These are phyloP conservation scores for Pythium rhizo-oryzae DNA, from an alignment of 352 stramenopile genomes.

Conservation along the genomic window DNA sequence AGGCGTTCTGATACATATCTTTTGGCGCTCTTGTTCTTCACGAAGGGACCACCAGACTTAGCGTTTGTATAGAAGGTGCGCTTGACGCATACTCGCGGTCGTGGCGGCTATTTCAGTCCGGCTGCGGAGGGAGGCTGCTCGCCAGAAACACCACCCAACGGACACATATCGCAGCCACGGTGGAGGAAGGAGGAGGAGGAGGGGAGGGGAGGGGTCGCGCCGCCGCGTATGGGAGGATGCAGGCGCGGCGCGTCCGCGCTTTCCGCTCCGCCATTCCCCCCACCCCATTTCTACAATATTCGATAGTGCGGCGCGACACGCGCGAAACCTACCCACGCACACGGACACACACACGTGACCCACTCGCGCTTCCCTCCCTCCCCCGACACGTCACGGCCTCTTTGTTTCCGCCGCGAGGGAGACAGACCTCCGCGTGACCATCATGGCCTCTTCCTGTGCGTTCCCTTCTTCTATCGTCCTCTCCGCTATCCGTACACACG, in stretches of 20 bases:
- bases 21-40: not conserved
- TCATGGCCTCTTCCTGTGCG: not conserved
- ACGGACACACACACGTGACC: not conserved
- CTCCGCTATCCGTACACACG: not conserved
- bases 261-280: not conserved
- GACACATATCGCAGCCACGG: slow-evolving; percentile 3
- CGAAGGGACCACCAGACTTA: not conserved
- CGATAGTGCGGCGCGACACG: not conserved
- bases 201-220: not conserved
- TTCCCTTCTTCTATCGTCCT: not conserved
- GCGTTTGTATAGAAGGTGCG: not conserved
- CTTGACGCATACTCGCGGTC: not conserved
- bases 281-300: not conserved
- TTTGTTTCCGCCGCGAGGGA: not conserved
- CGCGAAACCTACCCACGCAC: not conserved
- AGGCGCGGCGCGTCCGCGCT: not conserved
- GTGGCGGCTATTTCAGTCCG: not conserved
- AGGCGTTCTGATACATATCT: slow-evolving; percentile 13
- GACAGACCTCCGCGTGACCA: not conserved
- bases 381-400: not conserved
- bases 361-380: too few species aligned
- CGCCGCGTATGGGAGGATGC: not conserved
- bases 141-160: slow-evolving; percentile 2
- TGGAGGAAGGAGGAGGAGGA: not conserved
- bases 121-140: not conserved